Conservation (phyloP, 1,284 basidiomycete genomes). For the Leccinum huronense region DNA sequence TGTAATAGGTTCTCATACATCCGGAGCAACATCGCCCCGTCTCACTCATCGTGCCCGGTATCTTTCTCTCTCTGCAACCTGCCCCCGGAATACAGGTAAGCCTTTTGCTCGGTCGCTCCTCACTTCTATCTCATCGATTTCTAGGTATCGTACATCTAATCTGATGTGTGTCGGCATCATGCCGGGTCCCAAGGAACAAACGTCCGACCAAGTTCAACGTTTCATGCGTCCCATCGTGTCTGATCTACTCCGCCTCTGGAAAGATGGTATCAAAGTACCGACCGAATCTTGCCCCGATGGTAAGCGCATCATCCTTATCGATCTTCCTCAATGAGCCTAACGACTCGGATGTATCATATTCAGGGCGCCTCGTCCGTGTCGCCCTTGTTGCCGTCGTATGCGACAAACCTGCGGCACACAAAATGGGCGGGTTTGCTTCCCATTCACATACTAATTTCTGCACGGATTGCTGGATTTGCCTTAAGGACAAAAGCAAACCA, state of each 20-base stretch:
- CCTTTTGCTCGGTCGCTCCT: too few species aligned
- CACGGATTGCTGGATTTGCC: too few species aligned
- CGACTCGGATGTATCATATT: background rate
- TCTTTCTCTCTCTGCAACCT: background rate
- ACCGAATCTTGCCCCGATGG: background rate
- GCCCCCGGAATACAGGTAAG: background rate
- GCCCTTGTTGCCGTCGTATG: background rate
- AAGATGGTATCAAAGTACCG: constrained; percentile 8
- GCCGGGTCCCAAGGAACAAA: constrained; percentile 11
- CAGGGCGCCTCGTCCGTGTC: background rate
- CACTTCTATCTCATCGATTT: background rate
- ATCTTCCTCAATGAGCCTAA: too few species aligned
- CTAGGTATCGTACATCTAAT: background rate
- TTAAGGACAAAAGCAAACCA: too few species aligned
- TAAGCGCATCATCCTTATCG: background rate
- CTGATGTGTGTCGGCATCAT: background rate
- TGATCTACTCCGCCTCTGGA: constrained; percentile 22
- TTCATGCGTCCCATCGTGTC: constrained; percentile 33
- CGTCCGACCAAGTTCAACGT: constrained; percentile 32
- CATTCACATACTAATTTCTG: too few species aligned
- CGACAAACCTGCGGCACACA: background rate
- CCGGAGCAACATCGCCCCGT: background rate
- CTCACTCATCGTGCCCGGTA: background rate
- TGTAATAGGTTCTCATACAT: background rate
- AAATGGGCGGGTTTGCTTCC: too few species aligned